These are phyloP conservation scores for Dendrothele bispora DNA, from an alignment of 768 basidiomycete species.

Conservation along the genomic window DNA sequence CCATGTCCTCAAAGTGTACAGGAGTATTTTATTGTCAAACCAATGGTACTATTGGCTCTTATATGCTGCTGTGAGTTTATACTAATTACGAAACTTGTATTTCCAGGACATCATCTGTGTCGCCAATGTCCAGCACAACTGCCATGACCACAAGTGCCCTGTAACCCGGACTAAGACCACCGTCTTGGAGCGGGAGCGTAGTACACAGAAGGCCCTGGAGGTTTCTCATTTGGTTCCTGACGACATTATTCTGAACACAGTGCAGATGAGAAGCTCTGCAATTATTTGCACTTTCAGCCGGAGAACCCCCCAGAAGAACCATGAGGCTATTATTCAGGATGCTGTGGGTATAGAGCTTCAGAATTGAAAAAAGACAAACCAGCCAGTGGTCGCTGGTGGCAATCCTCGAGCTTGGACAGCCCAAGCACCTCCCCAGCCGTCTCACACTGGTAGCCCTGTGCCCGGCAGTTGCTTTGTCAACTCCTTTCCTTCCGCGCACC, in stretches of 20 bases:
- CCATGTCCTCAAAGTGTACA: background rate
- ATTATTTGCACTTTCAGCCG: background rate
- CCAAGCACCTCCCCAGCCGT: too few species aligned
- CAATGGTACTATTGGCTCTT: background rate
- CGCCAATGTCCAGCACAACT: slow-evolving; percentile 3
- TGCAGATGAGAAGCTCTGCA: slow-evolving; percentile 1
- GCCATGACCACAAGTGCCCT: background rate
- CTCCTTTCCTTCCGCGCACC: too few species aligned
- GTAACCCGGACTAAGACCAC: background rate
- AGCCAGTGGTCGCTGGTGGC: too few species aligned
- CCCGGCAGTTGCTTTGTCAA: too few species aligned
- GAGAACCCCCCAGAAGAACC: background rate
- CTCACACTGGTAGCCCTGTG: too few species aligned
- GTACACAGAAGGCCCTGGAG: background rate
- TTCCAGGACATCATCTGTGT: slow-evolving; percentile 1
- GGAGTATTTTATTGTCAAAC: background rate
- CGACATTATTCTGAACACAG: slow-evolving; percentile 1
- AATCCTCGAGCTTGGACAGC: too few species aligned
- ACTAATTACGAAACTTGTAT: background rate
- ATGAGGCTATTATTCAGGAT: background rate
- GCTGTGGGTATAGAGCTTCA: background rate
- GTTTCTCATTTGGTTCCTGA: background rate
- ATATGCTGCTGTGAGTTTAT: background rate
- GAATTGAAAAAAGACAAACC: background rate
- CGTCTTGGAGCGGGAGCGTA: background rate